Conservation (phyloP, 768 basidiomycete species). For the Mycena metata region DNA sequence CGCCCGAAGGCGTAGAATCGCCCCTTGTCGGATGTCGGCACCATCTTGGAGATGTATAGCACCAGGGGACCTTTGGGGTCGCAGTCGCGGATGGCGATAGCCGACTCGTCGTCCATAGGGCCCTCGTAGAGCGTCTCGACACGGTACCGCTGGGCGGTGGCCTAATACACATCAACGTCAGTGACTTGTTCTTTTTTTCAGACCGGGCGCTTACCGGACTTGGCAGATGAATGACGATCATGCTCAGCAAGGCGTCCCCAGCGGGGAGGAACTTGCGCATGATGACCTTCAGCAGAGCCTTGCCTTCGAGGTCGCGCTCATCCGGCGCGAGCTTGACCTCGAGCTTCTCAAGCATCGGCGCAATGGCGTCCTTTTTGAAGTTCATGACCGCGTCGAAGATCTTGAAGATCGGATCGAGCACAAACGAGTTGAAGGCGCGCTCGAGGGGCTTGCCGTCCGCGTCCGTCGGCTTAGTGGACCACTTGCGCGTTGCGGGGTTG, state of each 20-base stretch:
- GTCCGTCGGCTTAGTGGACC: constrained; percentile 83
- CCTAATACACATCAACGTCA: constrained; percentile 82
- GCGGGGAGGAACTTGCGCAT: constrained; percentile 99
- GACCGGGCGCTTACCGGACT: no score
- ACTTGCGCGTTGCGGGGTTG: constrained; percentile 97
- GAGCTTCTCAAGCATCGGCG: constrained; percentile 93
- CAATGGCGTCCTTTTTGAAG: constrained; percentile 94
- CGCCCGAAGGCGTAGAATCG: constrained; percentile 99
- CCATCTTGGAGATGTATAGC: constrained; percentile 99
- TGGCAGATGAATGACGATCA: constrained; percentile 68
- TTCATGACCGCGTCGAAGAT: constrained; percentile 99
- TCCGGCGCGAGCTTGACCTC: constrained; percentile 90
- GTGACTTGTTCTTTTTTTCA: no score
- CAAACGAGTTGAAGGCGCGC: constrained; percentile 98
- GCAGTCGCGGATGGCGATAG: constrained; percentile 98
- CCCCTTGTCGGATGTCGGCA: constrained; percentile 99
- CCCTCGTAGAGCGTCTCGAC: constrained; percentile 99
- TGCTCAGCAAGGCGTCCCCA: constrained; percentile 98
- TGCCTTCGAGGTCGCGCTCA: constrained; percentile 95
- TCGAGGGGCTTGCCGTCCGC: constrained; percentile 93
- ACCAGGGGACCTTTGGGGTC: constrained; percentile 97
- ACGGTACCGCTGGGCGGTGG: constrained; percentile 98
- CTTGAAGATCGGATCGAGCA: constrained; percentile 99
- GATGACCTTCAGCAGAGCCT: constrained; percentile 94
- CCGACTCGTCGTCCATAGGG: constrained; percentile 99